Evolutionary conservation across 805 yeast genomes (phyloP).

Genomic region (Metschnikowia gelsemii): DNA sequence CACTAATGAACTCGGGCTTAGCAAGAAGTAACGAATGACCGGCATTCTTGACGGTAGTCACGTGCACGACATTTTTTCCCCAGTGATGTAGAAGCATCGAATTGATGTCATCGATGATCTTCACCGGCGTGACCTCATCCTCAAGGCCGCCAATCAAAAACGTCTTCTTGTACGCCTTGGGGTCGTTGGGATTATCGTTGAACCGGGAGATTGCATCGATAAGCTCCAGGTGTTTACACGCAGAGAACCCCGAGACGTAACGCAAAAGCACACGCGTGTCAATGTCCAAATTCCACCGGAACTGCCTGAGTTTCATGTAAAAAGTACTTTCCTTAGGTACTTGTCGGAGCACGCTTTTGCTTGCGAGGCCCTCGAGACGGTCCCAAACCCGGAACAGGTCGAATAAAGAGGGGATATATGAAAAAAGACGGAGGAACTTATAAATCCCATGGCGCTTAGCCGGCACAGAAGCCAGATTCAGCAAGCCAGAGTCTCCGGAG

Average conservation of each 20-base stretch:
- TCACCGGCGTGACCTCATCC: slow-evolving; percentile 56
- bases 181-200: slow-evolving; percentile 33
- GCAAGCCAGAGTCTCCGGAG: too few relatives aligned
- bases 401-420: slow-evolving; percentile 46
- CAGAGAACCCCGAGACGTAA: slow-evolving; percentile 51
- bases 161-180: slow-evolving; percentile 40
- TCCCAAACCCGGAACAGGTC: slow-evolving; percentile 57
- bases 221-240: slow-evolving; percentile 47
- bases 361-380: slow-evolving; percentile 59
- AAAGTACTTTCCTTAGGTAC: slow-evolving; percentile 32
- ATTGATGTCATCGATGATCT: slow-evolving; percentile 31
- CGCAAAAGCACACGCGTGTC: slow-evolving; percentile 52
- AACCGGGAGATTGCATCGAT: slow-evolving; percentile 36
- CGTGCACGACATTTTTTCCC: slow-evolving; percentile 29
- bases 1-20: slow-evolving; percentile 63
- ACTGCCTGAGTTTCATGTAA: slow-evolving; percentile 52
- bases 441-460: slow-evolving; percentile 3
- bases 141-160: slow-evolving; percentile 58
- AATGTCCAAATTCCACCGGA: slow-evolving; percentile 70
- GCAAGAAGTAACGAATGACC: slow-evolving; percentile 68
- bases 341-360: slow-evolving; percentile 60
- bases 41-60: slow-evolving; percentile 45
- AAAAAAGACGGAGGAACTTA: slow-evolving; percentile 30
- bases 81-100: slow-evolving; percentile 26
- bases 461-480: too few relatives aligned